These are phyloP conservation scores for Epichloe coenophiala DNA, from an alignment of 2,329 filamentous ascomycete species.

Conservation along the genomic window DNA sequence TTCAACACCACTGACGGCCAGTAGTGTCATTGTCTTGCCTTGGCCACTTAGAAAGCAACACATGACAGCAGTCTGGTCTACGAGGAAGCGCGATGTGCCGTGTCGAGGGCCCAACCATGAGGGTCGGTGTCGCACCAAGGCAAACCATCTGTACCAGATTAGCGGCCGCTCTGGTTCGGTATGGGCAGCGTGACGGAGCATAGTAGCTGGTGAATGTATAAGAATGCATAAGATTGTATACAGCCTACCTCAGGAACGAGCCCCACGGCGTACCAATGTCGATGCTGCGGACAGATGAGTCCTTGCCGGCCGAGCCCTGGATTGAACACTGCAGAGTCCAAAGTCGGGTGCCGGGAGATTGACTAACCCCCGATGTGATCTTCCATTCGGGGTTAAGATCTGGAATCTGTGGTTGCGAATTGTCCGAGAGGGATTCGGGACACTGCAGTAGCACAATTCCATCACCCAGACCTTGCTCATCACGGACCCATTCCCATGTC, in stretches of 20 bases:
- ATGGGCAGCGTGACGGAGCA: no score
- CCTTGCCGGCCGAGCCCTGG: constrained; percentile 39
- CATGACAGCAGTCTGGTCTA: constrained; percentile 67
- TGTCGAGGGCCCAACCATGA: constrained; percentile 88
- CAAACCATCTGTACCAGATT: constrained; percentile 53
- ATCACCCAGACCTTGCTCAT: constrained; percentile 49
- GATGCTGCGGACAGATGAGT: constrained; percentile 43
- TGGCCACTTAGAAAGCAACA: constrained; percentile 61
- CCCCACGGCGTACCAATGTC: constrained; percentile 51
- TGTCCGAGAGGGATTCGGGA: constrained; percentile 18
- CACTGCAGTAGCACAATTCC: constrained; percentile 41
- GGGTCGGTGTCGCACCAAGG: constrained; percentile 63
- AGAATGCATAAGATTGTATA: background rate
- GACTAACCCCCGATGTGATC: constrained; percentile 42
- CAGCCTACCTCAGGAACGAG: constrained; percentile 36
- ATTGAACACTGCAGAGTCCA: constrained; percentile 53
- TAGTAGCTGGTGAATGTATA: background rate
- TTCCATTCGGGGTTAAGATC: constrained; percentile 42
- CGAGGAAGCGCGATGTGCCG: constrained; percentile 49
- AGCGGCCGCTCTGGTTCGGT: background rate
- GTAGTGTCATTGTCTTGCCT: constrained; percentile 62
- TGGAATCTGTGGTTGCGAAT: constrained; percentile 42
- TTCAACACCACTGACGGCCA: constrained; percentile 63
- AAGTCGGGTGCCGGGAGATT: constrained; percentile 54
- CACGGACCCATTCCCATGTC: constrained; percentile 58